Conservation (phyloP, 2,329 filamentous ascomycete species). For the Pseudogymnoascus sp. region DNA sequence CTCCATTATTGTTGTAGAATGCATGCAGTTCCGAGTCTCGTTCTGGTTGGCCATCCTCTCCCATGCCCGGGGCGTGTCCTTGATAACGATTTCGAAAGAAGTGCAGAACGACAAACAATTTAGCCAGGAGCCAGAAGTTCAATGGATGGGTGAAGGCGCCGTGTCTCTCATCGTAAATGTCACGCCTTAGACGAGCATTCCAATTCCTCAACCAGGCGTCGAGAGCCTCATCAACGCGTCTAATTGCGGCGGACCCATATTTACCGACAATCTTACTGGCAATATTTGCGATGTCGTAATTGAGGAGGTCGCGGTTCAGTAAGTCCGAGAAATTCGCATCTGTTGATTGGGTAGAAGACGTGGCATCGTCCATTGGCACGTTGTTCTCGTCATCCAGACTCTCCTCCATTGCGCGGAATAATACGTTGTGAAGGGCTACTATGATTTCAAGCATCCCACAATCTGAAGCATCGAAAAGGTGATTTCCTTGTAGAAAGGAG, state of each 20-base stretch:
- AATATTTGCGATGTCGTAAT: conserved; percentile 5
- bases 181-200: not conserved
- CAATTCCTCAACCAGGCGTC: not conserved
- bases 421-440: not conserved
- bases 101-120: not conserved
- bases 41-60: not conserved
- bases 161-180: not conserved
- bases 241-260: not conserved
- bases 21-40: not conserved
- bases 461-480: conserved; percentile 1
- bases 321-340: not conserved
- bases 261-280: not conserved
- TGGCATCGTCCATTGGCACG: not conserved
- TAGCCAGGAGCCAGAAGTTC: not conserved
- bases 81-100: not conserved
- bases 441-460: not conserved
- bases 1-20: not conserved
- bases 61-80: not conserved
- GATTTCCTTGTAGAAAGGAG: not conserved
- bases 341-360: not conserved
- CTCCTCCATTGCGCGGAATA: not conserved
- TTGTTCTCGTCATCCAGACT: not conserved
- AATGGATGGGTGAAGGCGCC: not conserved
- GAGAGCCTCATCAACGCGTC: not conserved
- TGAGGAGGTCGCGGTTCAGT: not conserved